Percentiles rank a stretch among this genome's conserved stretches.
Conservation (phyloP, 768 basidiomycete genomes). For the Hygrophoropsis aurantiaca region DNA sequence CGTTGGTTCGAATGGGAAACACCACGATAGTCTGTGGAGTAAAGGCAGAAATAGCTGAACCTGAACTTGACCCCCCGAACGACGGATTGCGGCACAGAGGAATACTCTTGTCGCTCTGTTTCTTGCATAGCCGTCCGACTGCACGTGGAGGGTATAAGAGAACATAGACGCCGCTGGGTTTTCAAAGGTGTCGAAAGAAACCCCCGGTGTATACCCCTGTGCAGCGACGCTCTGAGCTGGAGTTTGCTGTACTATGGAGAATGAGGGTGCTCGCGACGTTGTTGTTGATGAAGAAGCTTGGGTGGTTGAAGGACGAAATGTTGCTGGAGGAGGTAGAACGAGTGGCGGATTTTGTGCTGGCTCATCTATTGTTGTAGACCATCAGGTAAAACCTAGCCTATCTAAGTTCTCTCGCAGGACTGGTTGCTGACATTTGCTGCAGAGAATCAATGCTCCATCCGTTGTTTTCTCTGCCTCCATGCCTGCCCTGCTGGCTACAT, state of each 20-base stretch:
- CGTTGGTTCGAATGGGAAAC: conserved; percentile 85
- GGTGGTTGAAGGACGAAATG: conserved; percentile 11
- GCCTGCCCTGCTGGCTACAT: conserved; percentile 86
- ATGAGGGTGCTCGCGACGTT: conserved; percentile 15
- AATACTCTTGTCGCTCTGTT: conserved; percentile 85
- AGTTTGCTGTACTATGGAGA: conserved; percentile 15
- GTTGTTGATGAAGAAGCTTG: conserved; percentile 18
- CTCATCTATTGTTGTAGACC: conserved; percentile 74
- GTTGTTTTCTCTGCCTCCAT: conserved; percentile 97
- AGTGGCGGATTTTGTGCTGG: conserved; percentile 83
- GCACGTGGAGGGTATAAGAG: conserved; percentile 82
- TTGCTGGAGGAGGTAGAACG: conserved; percentile 11
- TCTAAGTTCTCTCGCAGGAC: too few species aligned
- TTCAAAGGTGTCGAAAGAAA: conserved; percentile 88
- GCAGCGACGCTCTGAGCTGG: conserved; percentile 21
- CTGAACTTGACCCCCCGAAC: conserved; percentile 71
- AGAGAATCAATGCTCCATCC: conserved; percentile 94
- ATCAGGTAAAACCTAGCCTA: too few species aligned
- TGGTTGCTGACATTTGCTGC: too few species aligned
- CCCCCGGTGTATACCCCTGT: conserved; percentile 41
- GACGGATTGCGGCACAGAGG: conserved; percentile 84
- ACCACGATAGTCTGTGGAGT: conserved; percentile 97
- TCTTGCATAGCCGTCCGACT: conserved; percentile 71
- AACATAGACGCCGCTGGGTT: conserved; percentile 82
- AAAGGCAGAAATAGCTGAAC: conserved; percentile 93